Base-by-base conservation (phyloP, 2,329 filamentous ascomycete genomes). In the Lizonia empirigonia region DNA sequence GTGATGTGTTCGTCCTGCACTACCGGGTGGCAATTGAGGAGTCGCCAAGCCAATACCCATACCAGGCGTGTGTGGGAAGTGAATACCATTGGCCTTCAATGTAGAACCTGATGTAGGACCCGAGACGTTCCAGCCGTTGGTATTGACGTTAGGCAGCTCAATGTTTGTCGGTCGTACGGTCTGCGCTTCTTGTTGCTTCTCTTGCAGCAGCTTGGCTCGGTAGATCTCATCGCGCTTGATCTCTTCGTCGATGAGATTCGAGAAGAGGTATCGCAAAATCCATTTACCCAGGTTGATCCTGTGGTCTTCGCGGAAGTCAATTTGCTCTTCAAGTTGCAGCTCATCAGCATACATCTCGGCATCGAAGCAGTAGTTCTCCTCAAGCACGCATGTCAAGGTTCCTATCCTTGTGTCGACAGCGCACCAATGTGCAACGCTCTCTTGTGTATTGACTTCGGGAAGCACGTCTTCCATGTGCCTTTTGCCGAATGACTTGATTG, bases 281-380 rank as follows among this genome's bases (percentile, higher is more conserved):
- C 94, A 99, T 78, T 96, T 96, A 7, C 94, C 94, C 36, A 97
- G 85, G 67, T 96, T 97, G 72, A 97, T 96, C 76, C 94, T 85
- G 76, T 97, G 93, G 64, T 99, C 94, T 64, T 97, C 93, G 50
- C 88, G 82, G 67, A 96, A 96, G 10, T 92, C 87, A 15, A 89
- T 79, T n/a, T 84, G 78, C 56, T 91, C 87, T 9, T 88, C 82
- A 46, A 93, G 63, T 32, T 86, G 80, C 27, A 95, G 77, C 74
- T 97, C 92, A 69, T 99, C 94, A 1, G 91, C 93, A 70, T 99
- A 99, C 73, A 96, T 89, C 68, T 99, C 94, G 13, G 92, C 94
- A 74, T 99, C 94, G 63, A 99, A 99, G 71, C 92, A 97, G 62
- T 95, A 95, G 66, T 94, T 95, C 32, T 92, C 90, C 68, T 99